A percentile compares a stretch with the other conserved stretches of the same genome.
These are phyloP conservation scores for Endocarpon pusillum DNA, from an alignment of 495 filamentous ascomycete species.

Conservation along the genomic window DNA sequence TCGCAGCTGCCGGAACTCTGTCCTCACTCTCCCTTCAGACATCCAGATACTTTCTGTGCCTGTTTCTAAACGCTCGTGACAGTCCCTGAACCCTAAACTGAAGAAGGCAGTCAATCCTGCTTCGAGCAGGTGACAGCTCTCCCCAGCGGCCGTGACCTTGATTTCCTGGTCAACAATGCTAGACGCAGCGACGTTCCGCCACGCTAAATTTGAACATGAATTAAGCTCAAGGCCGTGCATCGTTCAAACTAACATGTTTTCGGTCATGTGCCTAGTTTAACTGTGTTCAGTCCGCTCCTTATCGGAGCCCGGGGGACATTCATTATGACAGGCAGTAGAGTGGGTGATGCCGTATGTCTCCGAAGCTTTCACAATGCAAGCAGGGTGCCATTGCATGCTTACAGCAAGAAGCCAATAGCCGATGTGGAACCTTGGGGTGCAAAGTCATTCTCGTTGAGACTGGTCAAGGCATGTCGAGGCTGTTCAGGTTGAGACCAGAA, in stretches of 20 bases:
- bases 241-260: slow-evolving; percentile 43
- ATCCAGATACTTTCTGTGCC: slow-evolving; percentile 38
- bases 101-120: slow-evolving; percentile 27
- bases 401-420: slow-evolving; percentile 40
- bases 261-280: slow-evolving; percentile 42
- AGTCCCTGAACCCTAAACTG: too few relatives aligned
- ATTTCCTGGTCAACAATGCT: slow-evolving; percentile 48
- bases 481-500: slow-evolving; percentile 32
- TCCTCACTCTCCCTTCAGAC: slow-evolving; percentile 14
- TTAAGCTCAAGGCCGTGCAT: slow-evolving; percentile 28
- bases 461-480: slow-evolving; percentile 43
- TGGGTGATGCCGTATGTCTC: slow-evolving; percentile 39
- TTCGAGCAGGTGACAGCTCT: slow-evolving; percentile 23
- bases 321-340: slow-evolving; percentile 40
- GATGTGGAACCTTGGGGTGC: slow-evolving; percentile 32
- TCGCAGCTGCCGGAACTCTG: too few relatives aligned
- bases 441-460: slow-evolving; percentile 40
- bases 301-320: slow-evolving; percentile 42
- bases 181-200: slow-evolving; percentile 43
- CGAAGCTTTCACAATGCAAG: slow-evolving; percentile 40
- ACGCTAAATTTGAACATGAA: slow-evolving; percentile 39
- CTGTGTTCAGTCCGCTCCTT: slow-evolving; percentile 38
- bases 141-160: slow-evolving; percentile 28
- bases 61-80: too few relatives aligned
- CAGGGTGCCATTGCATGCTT: slow-evolving; percentile 46